Percentiles rank a stretch among this genome's conserved stretches.
Evolutionary conservation across 2,329 filamentous ascomycete genomes (phyloP).

Genomic region (Lecanicillium sp.): DNA sequence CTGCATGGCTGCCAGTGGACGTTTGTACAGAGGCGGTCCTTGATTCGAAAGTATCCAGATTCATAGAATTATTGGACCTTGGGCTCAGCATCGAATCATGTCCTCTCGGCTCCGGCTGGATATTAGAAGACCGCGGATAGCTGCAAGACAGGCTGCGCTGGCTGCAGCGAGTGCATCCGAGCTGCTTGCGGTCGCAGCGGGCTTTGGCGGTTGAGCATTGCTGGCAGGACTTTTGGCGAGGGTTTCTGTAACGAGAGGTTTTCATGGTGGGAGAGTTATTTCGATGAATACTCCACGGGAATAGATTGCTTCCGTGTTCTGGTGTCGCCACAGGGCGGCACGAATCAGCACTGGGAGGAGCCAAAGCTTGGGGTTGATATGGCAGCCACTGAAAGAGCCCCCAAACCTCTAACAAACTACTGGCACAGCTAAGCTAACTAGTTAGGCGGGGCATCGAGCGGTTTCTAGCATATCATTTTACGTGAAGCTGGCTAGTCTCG

Average conservation of each 20-base stretch:
- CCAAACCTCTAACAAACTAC: too few species aligned
- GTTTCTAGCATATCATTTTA: too few species aligned
- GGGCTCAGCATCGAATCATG: not conserved
- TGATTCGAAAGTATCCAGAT: not conserved
- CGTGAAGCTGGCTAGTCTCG: too few species aligned
- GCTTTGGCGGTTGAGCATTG: slow-evolving; percentile 6
- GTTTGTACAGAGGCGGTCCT: not conserved
- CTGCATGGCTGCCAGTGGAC: not conserved
- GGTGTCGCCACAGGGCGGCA: too few species aligned
- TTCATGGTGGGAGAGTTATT: not conserved
- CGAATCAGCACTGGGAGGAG: too few species aligned
- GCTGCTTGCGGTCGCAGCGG: slow-evolving; percentile 1
- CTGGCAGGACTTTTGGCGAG: slow-evolving; percentile 7
- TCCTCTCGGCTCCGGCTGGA: not conserved
- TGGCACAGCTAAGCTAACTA: too few species aligned
- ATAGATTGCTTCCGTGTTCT: too few species aligned
- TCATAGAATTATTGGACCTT: not conserved
- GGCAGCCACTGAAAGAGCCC: too few species aligned
- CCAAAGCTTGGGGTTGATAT: too few species aligned
- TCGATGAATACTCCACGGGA: too few species aligned
- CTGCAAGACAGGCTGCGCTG: not conserved
- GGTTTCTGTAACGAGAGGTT: slow-evolving; percentile 2
- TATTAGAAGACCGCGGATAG: not conserved
- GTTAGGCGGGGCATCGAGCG: too few species aligned
- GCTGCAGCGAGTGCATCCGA: not conserved